phyloP scores from a whole-genome alignment of 208 protist species.

The Trypanosoma melophagium region DNA sequence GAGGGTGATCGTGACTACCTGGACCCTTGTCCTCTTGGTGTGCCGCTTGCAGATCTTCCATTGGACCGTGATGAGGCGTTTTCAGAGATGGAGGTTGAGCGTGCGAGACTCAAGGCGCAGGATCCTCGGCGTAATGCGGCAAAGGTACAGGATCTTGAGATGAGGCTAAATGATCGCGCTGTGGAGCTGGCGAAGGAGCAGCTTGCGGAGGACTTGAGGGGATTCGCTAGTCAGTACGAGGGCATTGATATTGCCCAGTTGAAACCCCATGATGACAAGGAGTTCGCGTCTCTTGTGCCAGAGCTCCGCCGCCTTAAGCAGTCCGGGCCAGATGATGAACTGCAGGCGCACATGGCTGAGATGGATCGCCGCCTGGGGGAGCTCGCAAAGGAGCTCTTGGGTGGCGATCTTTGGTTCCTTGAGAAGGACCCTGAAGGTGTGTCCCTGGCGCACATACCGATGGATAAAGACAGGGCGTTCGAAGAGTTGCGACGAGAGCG shows the following conservation, averaged over 20 bases:
- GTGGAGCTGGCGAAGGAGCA: conserved; percentile 53
- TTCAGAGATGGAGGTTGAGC: conserved; percentile 45
- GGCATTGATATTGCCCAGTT: conserved; percentile 44
- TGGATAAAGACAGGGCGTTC: conserved; percentile 50
- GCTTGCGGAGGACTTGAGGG: conserved; percentile 41
- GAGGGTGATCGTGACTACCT: conserved; percentile 69
- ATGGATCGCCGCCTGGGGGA: conserved; percentile 66
- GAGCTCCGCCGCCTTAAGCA: conserved; percentile 20
- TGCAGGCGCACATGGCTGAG: conserved; percentile 24
- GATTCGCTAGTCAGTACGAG: conserved; percentile 46
- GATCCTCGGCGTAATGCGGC: conserved; percentile 36
- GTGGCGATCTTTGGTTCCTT: conserved; percentile 83
- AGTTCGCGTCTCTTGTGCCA: conserved; percentile 34
- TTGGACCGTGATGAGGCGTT: conserved; percentile 51
- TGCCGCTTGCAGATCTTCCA: conserved; percentile 39
- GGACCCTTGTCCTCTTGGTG: conserved; percentile 38
- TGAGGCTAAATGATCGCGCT: conserved; percentile 60
- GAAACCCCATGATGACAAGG: conserved; percentile 30
- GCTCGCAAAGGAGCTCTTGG: conserved; percentile 55
- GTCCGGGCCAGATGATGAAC: conserved; percentile 24
- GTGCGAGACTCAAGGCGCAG: conserved; percentile 48
- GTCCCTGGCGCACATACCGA: conserved; percentile 36
- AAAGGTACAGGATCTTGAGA: conserved; percentile 42
- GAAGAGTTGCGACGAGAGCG: conserved; percentile 45
- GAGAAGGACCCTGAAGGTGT: conserved; percentile 51